Evolutionary conservation across 345 rosid species (phyloP), one percentile per base, ranked within the genome.

Genomic region (Lepidium sativum): DNA sequence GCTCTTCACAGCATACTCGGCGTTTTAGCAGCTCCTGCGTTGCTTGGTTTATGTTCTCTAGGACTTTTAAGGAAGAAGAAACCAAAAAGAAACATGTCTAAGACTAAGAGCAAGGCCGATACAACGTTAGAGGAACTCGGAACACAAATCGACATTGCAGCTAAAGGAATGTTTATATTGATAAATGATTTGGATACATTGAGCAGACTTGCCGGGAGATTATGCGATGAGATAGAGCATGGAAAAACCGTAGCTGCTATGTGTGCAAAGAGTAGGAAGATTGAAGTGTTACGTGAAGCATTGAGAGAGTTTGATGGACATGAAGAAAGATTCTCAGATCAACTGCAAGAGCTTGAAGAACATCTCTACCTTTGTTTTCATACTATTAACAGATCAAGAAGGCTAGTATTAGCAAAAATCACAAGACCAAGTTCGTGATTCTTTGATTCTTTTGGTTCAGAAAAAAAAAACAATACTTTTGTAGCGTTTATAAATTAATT

Each of bases 161-260:
- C 92, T 1, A 94, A 80, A 79, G 94, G 90, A 63, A 70, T 80
- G 34, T 94, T 76, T 48, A 80, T 88, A 73, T 11, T 86, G 77
- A 73, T 84, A 44, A 88, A 94, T n/a, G 96, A 88, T 72, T 80
- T 94, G 47, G 83, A 86, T 40, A 90, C 96, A 0, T 66, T 90
- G 56, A 77, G 91, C 53, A 69, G 86, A 69, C 63, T 86, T 65
- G 81, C 77, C 3, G 70, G 70, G 81, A 82, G 94, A 66, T 63
- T 89, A 55, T 49, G 71, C 9, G 87, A 83, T 5, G 96, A 94
- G 79, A 60, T 84, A 7, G 89, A 86, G 18, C 95, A 90, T 55
- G 57, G 75, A 3, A 82, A 79, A 72, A 73, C 60, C n/a, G 70
- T 82, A 5, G 88, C 96, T 2, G 68, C 47, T 1, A 76, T 77